Percentiles rank a stretch among this genome's conserved stretches.
Conservation (phyloP, 352 stramenopile species). For the Phytophthora boehmeriae region DNA sequence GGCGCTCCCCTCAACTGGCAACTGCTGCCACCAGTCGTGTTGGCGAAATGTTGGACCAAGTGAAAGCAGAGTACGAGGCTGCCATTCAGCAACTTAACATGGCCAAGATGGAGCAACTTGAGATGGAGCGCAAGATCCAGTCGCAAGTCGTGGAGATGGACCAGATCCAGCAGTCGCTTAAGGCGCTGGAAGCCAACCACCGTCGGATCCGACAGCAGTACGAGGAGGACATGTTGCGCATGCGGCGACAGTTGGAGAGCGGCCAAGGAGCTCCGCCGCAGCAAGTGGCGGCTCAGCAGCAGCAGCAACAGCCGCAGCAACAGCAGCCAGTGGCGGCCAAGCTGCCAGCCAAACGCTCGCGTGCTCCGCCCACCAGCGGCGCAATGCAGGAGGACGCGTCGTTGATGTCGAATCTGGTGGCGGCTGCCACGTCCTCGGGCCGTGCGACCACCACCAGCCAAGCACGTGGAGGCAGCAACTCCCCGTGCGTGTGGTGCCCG, state of each 20-base stretch:
- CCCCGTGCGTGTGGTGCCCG: conserved; percentile 67
- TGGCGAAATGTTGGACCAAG: conserved; percentile 84
- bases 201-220: conserved; percentile 85
- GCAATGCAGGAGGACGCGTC: conserved; percentile 56
- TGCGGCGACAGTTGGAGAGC: conserved; percentile 82
- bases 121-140: conserved; percentile 88
- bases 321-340: conserved; percentile 42
- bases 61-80: conserved; percentile 85
- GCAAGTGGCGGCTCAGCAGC: conserved; percentile 51
- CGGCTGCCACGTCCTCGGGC: conserved; percentile 54
- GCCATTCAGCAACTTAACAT: conserved; percentile 88
- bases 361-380: conserved; percentile 44
- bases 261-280: conserved; percentile 40
- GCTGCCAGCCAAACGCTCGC: conserved; percentile 61
- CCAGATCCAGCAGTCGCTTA: conserved; percentile 88
- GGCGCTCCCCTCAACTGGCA: conserved; percentile 40
- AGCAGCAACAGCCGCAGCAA: too few species aligned
- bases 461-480: conserved; percentile 33
- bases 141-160: conserved; percentile 89
- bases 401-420: conserved; percentile 72
- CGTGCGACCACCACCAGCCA: conserved; percentile 42
- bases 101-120: conserved; percentile 88
- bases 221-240: conserved; percentile 84
- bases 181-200: conserved; percentile 84
- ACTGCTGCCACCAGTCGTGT: conserved; percentile 59